Percentiles rank a stretch among this genome's conserved stretches.
These are phyloP conservation scores for Phialocephala sp. DNA, from an alignment of 2,329 filamentous ascomycete genomes.

Conservation along the genomic window DNA sequence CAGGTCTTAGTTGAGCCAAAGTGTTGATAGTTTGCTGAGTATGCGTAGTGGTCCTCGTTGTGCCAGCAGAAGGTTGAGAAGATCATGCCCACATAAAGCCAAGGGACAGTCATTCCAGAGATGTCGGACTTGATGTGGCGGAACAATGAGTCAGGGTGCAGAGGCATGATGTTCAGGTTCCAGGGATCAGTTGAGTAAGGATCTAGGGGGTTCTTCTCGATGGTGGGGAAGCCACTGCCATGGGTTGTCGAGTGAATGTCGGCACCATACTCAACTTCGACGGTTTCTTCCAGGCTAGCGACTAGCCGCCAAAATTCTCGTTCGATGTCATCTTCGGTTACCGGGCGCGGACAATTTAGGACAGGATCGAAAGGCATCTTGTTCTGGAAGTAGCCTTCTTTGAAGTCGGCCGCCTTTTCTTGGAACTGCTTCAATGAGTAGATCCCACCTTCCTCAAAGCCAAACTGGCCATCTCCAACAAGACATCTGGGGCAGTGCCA, in stretches of 20 bases:
- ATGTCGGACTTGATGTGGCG: constrained; percentile 98
- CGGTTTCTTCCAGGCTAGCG: constrained; percentile 90
- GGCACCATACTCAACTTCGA: constrained; percentile 97
- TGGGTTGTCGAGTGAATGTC: constrained; percentile 99
- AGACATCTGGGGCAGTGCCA: constrained; percentile 97
- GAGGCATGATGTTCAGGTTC: constrained; percentile 93
- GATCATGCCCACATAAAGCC: constrained; percentile 99
- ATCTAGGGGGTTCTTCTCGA: constrained; percentile 87
- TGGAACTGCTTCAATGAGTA: constrained; percentile 97
- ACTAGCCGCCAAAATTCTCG: constrained; percentile 96
- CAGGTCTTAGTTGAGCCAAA: constrained; percentile 98
- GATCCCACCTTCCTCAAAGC: constrained; percentile 94
- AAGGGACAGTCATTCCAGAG: constrained; percentile 98
- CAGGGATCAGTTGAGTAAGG: constrained; percentile 88
- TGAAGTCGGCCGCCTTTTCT: constrained; percentile 93
- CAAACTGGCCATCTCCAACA: constrained; percentile 94
- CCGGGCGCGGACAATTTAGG: constrained; percentile 77
- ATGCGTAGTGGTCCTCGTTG: constrained; percentile 97
- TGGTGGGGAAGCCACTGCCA: constrained; percentile 93
- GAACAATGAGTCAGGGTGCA: constrained; percentile 91
- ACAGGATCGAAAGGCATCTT: constrained; percentile 89
- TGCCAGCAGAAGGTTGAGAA: constrained; percentile 99
- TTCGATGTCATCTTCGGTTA: constrained; percentile 95
- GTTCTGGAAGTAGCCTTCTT: constrained; percentile 88
- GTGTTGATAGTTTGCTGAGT: constrained; percentile 98